These are phyloP conservation scores for Colletotrichum simmondsii DNA, from an alignment of 2,329 filamentous ascomycete species.

Conservation along the genomic window DNA sequence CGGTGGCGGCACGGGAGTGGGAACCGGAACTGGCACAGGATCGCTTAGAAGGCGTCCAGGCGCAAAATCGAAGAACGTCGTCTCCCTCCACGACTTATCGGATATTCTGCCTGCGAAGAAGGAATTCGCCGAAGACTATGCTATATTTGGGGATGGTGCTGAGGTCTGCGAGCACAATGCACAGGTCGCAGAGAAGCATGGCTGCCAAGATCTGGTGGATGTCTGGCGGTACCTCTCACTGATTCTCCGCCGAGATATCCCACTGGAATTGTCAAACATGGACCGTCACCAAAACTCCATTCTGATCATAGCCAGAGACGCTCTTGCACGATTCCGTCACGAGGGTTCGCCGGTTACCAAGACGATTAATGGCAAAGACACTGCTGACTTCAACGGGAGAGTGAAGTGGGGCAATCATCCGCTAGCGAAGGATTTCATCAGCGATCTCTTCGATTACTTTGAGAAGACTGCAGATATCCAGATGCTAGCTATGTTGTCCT, in stretches of 20 bases:
- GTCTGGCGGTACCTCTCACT: slow-evolving; percentile 87
- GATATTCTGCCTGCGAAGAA: slow-evolving; percentile 81
- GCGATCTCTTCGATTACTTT: slow-evolving; percentile 72
- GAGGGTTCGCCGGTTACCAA: slow-evolving; percentile 4
- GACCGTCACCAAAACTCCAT: slow-evolving; percentile 68
- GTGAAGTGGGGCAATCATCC: slow-evolving; percentile 78
- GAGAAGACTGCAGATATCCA: slow-evolving; percentile 72
- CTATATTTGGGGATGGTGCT: slow-evolving; percentile 84
- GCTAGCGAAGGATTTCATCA: slow-evolving; percentile 69
- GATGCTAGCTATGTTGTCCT: slow-evolving; percentile 79
- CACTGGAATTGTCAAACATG: slow-evolving; percentile 71
- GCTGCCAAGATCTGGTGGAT: slow-evolving; percentile 77
- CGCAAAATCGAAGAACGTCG: slow-evolving; percentile 70
- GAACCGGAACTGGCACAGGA: slow-evolving; percentile 59
- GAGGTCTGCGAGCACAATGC: slow-evolving; percentile 89
- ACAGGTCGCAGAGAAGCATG: slow-evolving; percentile 76
- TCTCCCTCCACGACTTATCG: slow-evolving; percentile 79
- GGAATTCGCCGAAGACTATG: slow-evolving; percentile 81
- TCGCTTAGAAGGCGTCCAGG: slow-evolving; percentile 56
- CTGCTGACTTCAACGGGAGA: slow-evolving; percentile 60
- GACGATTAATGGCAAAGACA: slow-evolving; percentile 33
- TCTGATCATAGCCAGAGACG: slow-evolving; percentile 75
- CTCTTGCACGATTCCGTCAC: slow-evolving; percentile 55
- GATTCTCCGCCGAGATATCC: slow-evolving; percentile 80
- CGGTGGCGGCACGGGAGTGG: slow-evolving; percentile 68